These are phyloP conservation scores for Colletotrichum agaves DNA, from an alignment of 2,329 filamentous ascomycete genomes.

Conservation along the genomic window DNA sequence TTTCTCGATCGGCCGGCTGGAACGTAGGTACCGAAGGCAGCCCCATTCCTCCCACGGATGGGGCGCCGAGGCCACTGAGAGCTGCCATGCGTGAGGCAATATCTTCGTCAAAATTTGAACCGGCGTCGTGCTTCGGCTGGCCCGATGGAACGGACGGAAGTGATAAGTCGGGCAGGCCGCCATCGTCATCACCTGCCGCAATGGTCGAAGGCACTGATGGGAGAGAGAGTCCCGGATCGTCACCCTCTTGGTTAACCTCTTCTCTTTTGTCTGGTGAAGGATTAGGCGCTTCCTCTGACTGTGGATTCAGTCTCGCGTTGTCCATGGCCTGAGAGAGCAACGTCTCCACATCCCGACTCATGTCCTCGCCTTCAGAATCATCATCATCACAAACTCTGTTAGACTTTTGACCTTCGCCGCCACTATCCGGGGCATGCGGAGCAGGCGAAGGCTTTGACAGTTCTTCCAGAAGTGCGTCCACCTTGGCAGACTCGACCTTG, in stretches of 20 bases:
- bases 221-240: slow-evolving; percentile 43
- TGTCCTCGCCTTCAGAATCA: slow-evolving; percentile 63
- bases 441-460: slow-evolving; percentile 41
- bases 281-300: neutral
- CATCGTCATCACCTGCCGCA: slow-evolving; percentile 36
- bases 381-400: slow-evolving; percentile 44
- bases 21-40: slow-evolving; percentile 63
- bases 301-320: slow-evolving; percentile 52
- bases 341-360: slow-evolving; percentile 56
- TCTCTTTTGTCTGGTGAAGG: slow-evolving; percentile 1
- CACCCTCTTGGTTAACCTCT: slow-evolving; percentile 34
- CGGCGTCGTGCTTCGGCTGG: slow-evolving; percentile 47
- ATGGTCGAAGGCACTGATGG: slow-evolving; percentile 54
- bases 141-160: slow-evolving; percentile 60
- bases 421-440: neutral
- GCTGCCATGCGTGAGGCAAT: slow-evolving; percentile 65
- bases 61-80: slow-evolving; percentile 52
- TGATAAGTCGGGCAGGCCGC: slow-evolving; percentile 44
- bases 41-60: slow-evolving; percentile 45
- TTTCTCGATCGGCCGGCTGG: slow-evolving; percentile 54
- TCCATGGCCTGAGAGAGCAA: slow-evolving; percentile 59
- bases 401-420: neutral
- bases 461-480: slow-evolving; percentile 51
- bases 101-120: slow-evolving; percentile 53
- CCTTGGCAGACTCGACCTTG: slow-evolving; percentile 44